Conservation (phyloP, 371 early-diverging fungal species). For the Rhizopus delemar region DNA sequence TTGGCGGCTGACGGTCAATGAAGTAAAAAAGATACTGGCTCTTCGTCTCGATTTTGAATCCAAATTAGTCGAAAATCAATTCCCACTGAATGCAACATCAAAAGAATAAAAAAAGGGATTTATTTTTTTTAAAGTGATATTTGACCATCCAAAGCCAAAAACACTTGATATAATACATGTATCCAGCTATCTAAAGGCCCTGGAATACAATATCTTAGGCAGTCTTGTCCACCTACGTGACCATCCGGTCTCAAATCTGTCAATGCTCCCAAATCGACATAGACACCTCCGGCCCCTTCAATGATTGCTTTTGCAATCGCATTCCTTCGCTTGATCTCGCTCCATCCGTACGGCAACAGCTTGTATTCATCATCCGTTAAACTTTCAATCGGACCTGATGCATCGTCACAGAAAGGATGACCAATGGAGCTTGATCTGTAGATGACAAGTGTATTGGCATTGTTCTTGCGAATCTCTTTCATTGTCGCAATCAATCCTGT, state of each 20-base stretch:
- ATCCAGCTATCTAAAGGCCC: constrained; percentile 63
- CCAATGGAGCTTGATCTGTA: constrained; percentile 56
- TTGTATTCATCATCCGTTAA: constrained; percentile 35
- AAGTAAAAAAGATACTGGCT: constrained; percentile 60
- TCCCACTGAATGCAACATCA: neutral
- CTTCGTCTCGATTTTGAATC: constrained; percentile 36
- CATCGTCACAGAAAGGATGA: constrained; percentile 51
- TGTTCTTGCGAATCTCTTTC: constrained; percentile 34
- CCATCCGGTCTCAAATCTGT: constrained; percentile 60
- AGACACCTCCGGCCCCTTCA: constrained; percentile 62
- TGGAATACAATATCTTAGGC: constrained; percentile 64
- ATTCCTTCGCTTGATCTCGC: constrained; percentile 57
- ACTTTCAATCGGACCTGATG: constrained; percentile 37
- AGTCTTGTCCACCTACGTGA: constrained; percentile 65
- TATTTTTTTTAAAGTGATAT: neutral
- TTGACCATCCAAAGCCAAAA: constrained; percentile 32
- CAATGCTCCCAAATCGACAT: constrained; percentile 55
- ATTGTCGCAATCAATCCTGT: constrained; percentile 44
- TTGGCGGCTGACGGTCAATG: constrained; percentile 68
- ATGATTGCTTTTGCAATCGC: constrained; percentile 56
- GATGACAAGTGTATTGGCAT: constrained; percentile 44
- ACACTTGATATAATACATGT: constrained; percentile 52
- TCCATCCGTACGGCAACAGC: constrained; percentile 53
- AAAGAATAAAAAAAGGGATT: neutral
- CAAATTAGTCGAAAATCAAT: constrained; percentile 11